phyloP scores from a whole-genome alignment of 2,329 filamentous ascomycete genomes.

The Colletotrichum sidae region DNA sequence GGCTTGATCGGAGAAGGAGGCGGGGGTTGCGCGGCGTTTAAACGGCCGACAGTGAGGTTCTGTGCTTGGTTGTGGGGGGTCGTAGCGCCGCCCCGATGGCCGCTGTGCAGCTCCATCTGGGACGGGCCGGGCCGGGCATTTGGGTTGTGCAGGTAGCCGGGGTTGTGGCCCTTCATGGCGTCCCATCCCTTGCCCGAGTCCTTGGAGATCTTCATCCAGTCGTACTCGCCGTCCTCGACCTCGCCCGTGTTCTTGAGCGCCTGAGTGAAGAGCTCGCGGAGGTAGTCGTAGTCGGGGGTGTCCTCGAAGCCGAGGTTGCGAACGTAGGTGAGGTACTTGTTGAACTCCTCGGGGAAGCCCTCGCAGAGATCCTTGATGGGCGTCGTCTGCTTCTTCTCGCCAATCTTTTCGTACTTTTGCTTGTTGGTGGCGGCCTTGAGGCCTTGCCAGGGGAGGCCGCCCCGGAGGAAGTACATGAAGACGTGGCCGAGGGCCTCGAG shows the following conservation, averaged over 20 bases:
- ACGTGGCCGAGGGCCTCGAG: slow-evolving; percentile 86
- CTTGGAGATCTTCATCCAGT: slow-evolving; percentile 98
- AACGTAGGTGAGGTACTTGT: slow-evolving; percentile 96
- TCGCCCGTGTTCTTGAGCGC: slow-evolving; percentile 94
- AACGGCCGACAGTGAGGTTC: slow-evolving; percentile 83
- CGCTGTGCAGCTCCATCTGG: slow-evolving; percentile 84
- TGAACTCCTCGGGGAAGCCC: slow-evolving; percentile 96
- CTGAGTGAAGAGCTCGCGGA: slow-evolving; percentile 95
- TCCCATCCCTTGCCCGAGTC: slow-evolving; percentile 90
- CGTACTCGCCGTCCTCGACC: slow-evolving; percentile 97
- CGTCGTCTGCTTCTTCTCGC: slow-evolving; percentile 99
- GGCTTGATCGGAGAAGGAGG: slow-evolving; percentile 86
- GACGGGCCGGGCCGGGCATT: slow-evolving; percentile 84
- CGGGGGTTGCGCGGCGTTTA: slow-evolving; percentile 93
- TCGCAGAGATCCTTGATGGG: slow-evolving; percentile 97
- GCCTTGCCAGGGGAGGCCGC: slow-evolving; percentile 78
- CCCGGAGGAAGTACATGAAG: slow-evolving; percentile 81
- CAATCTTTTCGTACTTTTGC: slow-evolving; percentile 99
- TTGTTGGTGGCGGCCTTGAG: slow-evolving; percentile 82
- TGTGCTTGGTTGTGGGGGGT: slow-evolving; percentile 71
- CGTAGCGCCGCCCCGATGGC: slow-evolving; percentile 74
- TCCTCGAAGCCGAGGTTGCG: slow-evolving; percentile 98
- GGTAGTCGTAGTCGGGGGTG: slow-evolving; percentile 97
- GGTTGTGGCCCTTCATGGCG: slow-evolving; percentile 74
- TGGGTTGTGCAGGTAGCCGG: slow-evolving; percentile 76